A percentile compares a stretch with the other conserved stretches of the same genome.
phyloP scores from a whole-genome alignment of 495 filamentous ascomycete species.

The Neurospora sublineolata region DNA sequence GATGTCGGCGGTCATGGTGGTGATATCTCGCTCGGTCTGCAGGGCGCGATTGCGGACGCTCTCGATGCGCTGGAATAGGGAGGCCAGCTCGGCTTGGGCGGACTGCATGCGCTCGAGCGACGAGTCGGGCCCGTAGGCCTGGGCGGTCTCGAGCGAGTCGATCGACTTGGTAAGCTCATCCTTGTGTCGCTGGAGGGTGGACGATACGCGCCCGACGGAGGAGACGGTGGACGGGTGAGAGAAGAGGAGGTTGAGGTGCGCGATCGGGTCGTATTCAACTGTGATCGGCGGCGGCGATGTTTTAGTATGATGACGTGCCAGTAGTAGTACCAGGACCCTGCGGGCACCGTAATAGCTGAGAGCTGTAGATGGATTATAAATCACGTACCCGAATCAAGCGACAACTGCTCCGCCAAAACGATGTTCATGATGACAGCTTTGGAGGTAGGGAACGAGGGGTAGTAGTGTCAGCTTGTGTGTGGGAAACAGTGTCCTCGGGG shows the following conservation, averaged over 20 bases:
- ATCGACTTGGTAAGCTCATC: conserved; percentile 79
- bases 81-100: conserved; percentile 77
- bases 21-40: conserved; percentile 89
- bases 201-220: conserved; percentile 59
- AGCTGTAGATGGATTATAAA: neutral
- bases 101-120: conserved; percentile 81
- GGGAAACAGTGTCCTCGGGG: neutral
- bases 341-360: neutral
- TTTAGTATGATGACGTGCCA: neutral
- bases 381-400: conserved; percentile 40
- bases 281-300: conserved; percentile 9
- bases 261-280: conserved; percentile 92
- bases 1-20: conserved; percentile 98
- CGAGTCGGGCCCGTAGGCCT: conserved; percentile 77
- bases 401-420: conserved; percentile 24
- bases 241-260: conserved; percentile 90
- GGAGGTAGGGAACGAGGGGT: neutral
- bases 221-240: conserved; percentile 80
- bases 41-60: conserved; percentile 80
- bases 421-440: conserved; percentile 32
- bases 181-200: conserved; percentile 63
- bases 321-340: neutral
- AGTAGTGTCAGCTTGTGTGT: neutral
- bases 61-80: conserved; percentile 92
- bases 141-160: conserved; percentile 58